Evolutionary conservation across 2,329 filamentous ascomycete species (phyloP), one percentile per base, ranked within the genome.

Genomic region (Ciborinia camelliae): DNA sequence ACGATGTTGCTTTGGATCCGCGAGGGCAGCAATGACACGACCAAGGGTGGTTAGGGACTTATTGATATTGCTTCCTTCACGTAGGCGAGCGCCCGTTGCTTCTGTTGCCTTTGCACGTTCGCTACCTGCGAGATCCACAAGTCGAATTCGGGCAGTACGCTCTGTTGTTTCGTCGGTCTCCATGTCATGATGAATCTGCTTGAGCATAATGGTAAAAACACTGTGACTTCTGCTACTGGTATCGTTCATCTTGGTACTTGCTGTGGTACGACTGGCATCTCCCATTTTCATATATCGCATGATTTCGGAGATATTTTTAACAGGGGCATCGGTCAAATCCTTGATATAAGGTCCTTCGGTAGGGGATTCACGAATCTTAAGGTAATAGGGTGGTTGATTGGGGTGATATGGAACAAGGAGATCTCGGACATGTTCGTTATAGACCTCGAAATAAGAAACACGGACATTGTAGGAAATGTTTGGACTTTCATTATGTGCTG

Each of bases 171-270:
- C 93, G 76, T 99, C 95, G n/a, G 92, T 96, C 62, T 92, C 90
- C 79, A 97, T 89, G 72, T 97, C 94, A 78, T 98, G 94, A 75
- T 97, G 93, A 69, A 99, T 99, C 77, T 98, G 95, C 79, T 97
- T 97, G 65, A 99, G 83, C 80, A 96, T 95, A 72, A 99, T 95
- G 35, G 95, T 99, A 77, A 99, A 99, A 65, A 99, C 95, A 9
- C 95, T 92, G 75, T 99, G 95, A 69, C 92, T 97, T 76, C 95
- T 90, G 68, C 92, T 97, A 62, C 92, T 96, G 3, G 94, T 98
- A 77, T 99, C 95, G 78, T 99, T 99, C 95, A 99, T 99, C 80
- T 97, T 98, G 66, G 95, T 99, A 75, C 91, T 92, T 18, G 95
- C 95, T 26, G 86, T 89, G 0, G 95, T 98, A 55, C 95, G 88